Evolutionary conservation across 257 asterid genomes (phyloP).

Genomic region (Echites panduratus): DNA sequence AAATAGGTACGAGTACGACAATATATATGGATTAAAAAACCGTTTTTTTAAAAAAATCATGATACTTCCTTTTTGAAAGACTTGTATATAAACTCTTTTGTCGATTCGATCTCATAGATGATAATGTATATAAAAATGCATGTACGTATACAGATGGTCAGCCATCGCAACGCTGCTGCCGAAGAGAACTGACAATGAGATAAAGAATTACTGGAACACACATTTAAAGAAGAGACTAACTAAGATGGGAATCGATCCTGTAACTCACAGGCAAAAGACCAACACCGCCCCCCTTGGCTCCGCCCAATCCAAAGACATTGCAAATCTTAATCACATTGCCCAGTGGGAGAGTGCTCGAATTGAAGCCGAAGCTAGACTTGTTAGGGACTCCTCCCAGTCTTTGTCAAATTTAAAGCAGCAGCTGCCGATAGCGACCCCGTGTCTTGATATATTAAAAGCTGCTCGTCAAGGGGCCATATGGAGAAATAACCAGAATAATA

Average conservation of each 20-base stretch:
- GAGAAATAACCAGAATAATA: background rate
- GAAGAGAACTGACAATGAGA: no score
- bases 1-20: no score
- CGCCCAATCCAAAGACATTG: conserved; percentile 28
- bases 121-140: no score
- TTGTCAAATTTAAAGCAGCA: conserved; percentile 7
- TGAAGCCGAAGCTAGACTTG: conserved; percentile 71
- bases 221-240: conserved; percentile 60
- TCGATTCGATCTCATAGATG: no score
- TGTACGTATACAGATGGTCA: no score
- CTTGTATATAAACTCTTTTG: no score
- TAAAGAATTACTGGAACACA: conserved; percentile 68
- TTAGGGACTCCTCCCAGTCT: conserved; percentile 32
- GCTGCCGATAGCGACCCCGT: background rate
- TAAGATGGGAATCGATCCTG: conserved; percentile 77
- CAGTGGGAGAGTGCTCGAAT: conserved; percentile 81
- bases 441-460: conserved; percentile 11
- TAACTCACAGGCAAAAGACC: conserved; percentile 65
- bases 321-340: conserved; percentile 72
- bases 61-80: no score
- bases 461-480: conserved; percentile 5
- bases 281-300: conserved; percentile 34
- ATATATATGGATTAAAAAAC: no score
- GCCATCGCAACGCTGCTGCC: no score
- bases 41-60: no score